Evolutionary conservation across 371 early-diverging fungal genomes (phyloP), one percentile per base, ranked within the genome.

Genomic region (Mucor racemosus): DNA sequence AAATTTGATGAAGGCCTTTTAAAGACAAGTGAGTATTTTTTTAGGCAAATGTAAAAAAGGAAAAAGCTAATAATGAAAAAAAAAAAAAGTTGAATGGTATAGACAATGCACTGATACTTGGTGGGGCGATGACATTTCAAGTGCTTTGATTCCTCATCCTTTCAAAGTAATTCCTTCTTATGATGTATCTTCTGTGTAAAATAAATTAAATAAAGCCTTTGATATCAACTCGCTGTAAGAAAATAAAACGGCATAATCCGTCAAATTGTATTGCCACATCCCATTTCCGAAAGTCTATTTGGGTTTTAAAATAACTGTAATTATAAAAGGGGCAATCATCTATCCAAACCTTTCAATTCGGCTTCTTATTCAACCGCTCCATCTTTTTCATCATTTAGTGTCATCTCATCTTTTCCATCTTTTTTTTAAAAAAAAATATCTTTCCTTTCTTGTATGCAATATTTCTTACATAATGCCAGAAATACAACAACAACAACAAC

Each of bases 81-180:
- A 50, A 53, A 0, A 9, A 21, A 50, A 48, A 62, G 87, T 89
- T 65, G 88, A 84, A 42, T 89, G 90, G 90, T 89, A 89, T 68
- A 74, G 81, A 26, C 69, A 78, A 55, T 69, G 87, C 64, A 79
- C 86, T 17, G 76, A 79, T 34, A 74, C 67, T 41, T 90, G 90
- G 90, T 90, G 90, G 90, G 88, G 90, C 87, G 87, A 81, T 19
- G 88, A 90, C 67, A 80, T 84, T 9, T 76, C 80, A 5, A 68
- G 75, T 68, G 85, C 84, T 19, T 68, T 85, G 19, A 76, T 80
- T 15, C 81, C 85, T 35, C 87, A 87, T 69, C 87, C 85, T n/a
- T 70, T 81, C 39, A 86, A 86, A 58, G 78, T 81, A 9, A 66
- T 76, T 39, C 82, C 84, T 21, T 39, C 74, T 42, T 68, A 75